phyloP scores from a whole-genome alignment of 805 yeast species.

The Nakazawaea peltata region DNA sequence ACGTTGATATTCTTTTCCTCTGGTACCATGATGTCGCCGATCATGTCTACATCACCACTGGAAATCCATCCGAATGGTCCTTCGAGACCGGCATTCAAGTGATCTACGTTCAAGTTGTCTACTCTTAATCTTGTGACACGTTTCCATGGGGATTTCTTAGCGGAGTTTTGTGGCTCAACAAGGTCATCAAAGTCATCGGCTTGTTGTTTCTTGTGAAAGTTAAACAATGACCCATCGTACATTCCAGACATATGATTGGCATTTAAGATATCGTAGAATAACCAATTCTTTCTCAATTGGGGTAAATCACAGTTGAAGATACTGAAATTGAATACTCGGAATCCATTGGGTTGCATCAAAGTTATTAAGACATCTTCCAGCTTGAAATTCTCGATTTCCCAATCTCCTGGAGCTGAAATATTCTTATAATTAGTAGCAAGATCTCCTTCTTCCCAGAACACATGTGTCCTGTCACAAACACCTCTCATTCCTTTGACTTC shows the following conservation, averaged over 20 bases:
- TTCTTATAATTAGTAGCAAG: constrained; percentile 78
- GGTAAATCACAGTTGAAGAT: constrained; percentile 82
- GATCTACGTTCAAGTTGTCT: constrained; percentile 81
- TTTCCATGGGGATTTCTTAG: constrained; percentile 34
- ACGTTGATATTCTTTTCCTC: constrained; percentile 40
- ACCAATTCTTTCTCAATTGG: constrained; percentile 83
- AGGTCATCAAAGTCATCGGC: constrained; percentile 34
- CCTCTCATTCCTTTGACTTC: constrained; percentile 86
- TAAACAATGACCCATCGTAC: constrained; percentile 88
- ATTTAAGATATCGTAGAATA: constrained; percentile 77
- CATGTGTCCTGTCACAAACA: constrained; percentile 84
- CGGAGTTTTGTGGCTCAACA: constrained; percentile 14
- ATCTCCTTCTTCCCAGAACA: constrained; percentile 72
- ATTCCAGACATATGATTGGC: constrained; percentile 85
- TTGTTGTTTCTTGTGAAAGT: constrained; percentile 74
- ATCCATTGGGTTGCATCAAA: constrained; percentile 69
- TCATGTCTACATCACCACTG: constrained; percentile 84
- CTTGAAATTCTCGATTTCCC: constrained; percentile 76
- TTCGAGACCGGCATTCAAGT: constrained; percentile 78
- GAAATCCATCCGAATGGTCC: constrained; percentile 99
- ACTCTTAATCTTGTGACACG: constrained; percentile 72
- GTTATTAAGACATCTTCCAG: constrained; percentile 84
- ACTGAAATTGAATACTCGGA: constrained; percentile 80
- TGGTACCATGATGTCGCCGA: constrained; percentile 85
- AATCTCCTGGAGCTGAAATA: constrained; percentile 76